Percentiles rank a stretch among this genome's conserved stretches.
Conservation (phyloP, 108 stramenopile species). For the Cylindrotheca fusiformis region DNA sequence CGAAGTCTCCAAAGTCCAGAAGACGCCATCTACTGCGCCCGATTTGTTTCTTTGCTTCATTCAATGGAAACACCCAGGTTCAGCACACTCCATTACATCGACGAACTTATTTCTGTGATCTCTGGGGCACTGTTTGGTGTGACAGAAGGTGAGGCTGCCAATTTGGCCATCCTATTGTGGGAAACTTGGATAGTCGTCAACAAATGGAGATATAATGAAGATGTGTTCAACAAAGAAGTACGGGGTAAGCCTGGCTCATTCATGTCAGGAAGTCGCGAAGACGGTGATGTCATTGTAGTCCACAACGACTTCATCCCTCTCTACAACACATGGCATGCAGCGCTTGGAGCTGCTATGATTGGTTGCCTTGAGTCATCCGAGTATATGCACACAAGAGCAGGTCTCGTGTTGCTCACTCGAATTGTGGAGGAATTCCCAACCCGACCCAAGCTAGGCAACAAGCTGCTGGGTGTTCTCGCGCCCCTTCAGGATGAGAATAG, state of each 20-base stretch:
- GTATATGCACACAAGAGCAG: conserved; percentile 83
- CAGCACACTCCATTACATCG: conserved; percentile 62
- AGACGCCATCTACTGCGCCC: conserved; percentile 82
- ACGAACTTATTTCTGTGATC: conserved; percentile 57
- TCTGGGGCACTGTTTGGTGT: conserved; percentile 67
- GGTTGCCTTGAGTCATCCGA: conserved; percentile 75
- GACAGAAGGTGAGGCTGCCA: conserved; percentile 89
- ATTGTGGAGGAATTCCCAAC: conserved; percentile 79
- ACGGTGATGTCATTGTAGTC: conserved; percentile 28
- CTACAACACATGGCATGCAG: conserved; percentile 77
- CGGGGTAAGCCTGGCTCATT: conserved; percentile 43
- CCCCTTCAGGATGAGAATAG: conserved; percentile 66
- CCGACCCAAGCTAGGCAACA: conserved; percentile 63
- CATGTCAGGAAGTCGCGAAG: conserved; percentile 23
- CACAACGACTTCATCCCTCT: conserved; percentile 52
- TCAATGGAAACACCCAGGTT: conserved; percentile 76
- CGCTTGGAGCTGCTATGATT: conserved; percentile 59
- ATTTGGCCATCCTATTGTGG: conserved; percentile 66
- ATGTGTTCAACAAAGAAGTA: conserved; percentile 64
- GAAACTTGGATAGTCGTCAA: conserved; percentile 72
- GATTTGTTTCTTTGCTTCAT: conserved; percentile 75
- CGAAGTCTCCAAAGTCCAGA: conserved; percentile 75
- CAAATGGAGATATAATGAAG: conserved; percentile 80
- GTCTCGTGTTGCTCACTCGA: conserved; percentile 71
- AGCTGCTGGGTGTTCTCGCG: conserved; percentile 52